Evolutionary conservation across 192 early-diverging fungal species (phyloP).

Genomic region (Coemansia sp.): DNA sequence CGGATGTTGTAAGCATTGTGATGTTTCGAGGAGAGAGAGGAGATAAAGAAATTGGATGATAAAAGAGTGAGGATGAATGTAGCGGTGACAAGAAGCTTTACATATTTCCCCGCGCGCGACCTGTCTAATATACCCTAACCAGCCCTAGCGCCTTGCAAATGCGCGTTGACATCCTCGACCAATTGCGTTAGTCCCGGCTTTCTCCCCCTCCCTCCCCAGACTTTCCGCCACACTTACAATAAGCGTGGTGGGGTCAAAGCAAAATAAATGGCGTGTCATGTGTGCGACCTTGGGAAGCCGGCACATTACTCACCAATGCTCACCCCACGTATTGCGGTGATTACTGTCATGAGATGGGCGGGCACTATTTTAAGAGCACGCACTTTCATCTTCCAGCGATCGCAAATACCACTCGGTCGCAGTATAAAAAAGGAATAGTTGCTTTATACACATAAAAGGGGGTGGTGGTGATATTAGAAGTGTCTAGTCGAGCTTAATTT

Average conservation of each 20-base stretch:
- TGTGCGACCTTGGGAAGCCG: no score
- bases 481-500: conserved; percentile 61
- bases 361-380: background rate
- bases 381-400: background rate
- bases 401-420: background rate
- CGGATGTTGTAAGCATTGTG: conserved; percentile 4
- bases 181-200: background rate
- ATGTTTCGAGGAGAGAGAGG: no score
- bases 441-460: background rate
- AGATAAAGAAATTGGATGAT: background rate
- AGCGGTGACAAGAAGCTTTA: background rate
- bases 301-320: no score
- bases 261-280: conserved; percentile 3
- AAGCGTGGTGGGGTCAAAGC: background rate
- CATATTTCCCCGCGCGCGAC: background rate
- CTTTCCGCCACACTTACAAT: background rate
- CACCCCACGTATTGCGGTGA: background rate
- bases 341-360: background rate
- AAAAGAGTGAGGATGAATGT: background rate
- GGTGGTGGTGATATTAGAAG: background rate
- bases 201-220: no score
- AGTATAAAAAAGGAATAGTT: background rate
- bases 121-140: background rate
- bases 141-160: background rate
- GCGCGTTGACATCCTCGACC: background rate